Evolutionary conservation across 2,329 filamentous ascomycete species (phyloP).

Genomic region (Macrophomina pseudophaseolina): DNA sequence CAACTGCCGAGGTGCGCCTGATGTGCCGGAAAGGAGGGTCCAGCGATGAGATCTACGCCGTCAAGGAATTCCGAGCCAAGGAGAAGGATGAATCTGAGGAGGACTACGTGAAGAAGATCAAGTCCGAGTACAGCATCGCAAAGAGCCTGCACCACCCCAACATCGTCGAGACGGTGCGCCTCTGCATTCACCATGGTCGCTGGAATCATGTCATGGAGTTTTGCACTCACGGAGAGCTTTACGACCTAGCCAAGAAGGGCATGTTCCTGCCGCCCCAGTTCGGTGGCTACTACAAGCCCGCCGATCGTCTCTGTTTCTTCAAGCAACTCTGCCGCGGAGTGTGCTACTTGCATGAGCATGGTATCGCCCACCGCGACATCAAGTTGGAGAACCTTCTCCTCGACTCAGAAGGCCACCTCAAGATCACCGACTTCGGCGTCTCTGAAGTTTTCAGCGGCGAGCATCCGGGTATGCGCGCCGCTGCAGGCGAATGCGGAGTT

Average conservation of each 20-base stretch:
- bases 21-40: conserved; percentile 72
- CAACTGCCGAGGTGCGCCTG: conserved; percentile 79
- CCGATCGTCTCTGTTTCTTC: conserved; percentile 82
- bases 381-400: conserved; percentile 88
- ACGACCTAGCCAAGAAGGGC: conserved; percentile 68
- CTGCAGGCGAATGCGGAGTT: conserved; percentile 74
- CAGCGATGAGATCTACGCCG: conserved; percentile 71
- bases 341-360: conserved; percentile 79
- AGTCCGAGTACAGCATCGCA: conserved; percentile 86
- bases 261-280: conserved; percentile 35
- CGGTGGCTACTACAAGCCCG: conserved; percentile 55
- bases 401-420: conserved; percentile 78
- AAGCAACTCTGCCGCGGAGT: conserved; percentile 87
- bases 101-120: conserved; percentile 88
- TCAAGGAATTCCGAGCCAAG: conserved; percentile 84
- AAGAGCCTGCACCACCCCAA: conserved; percentile 87
- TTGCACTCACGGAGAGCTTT: conserved; percentile 82
- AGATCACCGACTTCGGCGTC: conserved; percentile 91
- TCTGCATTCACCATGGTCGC: conserved; percentile 73
- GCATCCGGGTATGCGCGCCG: conserved; percentile 76
- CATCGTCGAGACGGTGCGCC: conserved; percentile 77
- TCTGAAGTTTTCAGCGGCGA: conserved; percentile 84
- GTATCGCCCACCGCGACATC: conserved; percentile 89
- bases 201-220: conserved; percentile 97
- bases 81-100: conserved; percentile 70